Conservation (phyloP, 768 basidiomycete species). For the Lactarius hatsudake region DNA sequence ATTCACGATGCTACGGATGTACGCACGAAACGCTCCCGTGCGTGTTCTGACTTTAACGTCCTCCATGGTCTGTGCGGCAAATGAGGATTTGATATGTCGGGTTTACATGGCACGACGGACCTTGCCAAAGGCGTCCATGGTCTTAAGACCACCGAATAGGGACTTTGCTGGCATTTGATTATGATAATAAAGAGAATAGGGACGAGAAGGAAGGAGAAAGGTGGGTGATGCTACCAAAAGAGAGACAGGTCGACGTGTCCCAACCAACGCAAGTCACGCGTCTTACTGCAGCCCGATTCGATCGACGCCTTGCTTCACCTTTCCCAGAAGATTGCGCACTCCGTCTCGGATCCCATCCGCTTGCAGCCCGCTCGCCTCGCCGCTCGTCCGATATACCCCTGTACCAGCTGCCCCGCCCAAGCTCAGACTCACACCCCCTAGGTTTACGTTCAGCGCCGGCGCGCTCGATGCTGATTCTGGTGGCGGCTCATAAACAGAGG, state of each 20-base stretch:
- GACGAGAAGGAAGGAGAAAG: background rate
- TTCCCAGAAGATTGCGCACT: conserved; percentile 81
- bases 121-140: conserved; percentile 99
- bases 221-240: background rate
- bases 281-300: conserved; percentile 40
- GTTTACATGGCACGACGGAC: conserved; percentile 42
- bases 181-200: conserved; percentile 17
- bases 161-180: conserved; percentile 64
- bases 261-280: conserved; percentile 4
- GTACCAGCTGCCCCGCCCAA: conserved; percentile 84
- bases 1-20: background rate
- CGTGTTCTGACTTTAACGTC: conserved; percentile 99
- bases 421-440: conserved; percentile 89
- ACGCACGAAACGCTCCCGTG: conserved; percentile 84
- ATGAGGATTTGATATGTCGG: background rate
- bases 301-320: conserved; percentile 85
- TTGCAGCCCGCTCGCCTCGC: conserved; percentile 65
- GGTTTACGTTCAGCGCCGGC: conserved; percentile 84
- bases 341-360: conserved; percentile 90
- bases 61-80: conserved; percentile 76
- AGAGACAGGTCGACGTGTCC: conserved; percentile 11
- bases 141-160: conserved; percentile 73
- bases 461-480: conserved; percentile 69
- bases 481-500: conserved; percentile 69
- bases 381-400: conserved; percentile 81